Base-by-base conservation (phyloP, 208 protist species). In the Acanthamoeba triangularis region DNA sequence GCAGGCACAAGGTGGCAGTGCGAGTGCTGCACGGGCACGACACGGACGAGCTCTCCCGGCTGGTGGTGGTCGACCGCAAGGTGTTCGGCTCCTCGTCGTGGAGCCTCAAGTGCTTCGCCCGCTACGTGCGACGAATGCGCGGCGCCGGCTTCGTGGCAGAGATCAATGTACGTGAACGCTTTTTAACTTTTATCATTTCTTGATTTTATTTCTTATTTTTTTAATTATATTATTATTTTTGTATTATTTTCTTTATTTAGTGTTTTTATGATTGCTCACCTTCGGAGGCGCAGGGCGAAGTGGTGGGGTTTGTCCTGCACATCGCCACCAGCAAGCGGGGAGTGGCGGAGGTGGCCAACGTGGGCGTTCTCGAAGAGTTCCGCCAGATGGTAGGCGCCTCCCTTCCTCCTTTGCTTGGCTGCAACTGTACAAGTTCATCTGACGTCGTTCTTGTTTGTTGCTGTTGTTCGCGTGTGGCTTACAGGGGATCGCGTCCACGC, bases 301-400 rank as follows among this genome's bases (percentile, higher is more conserved):
- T 82, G 10, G 74, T 52, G 74, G 74, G 74, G 6, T 7, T 82
- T 5, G 74, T 82, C 23, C 74, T 82, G 74, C 30, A 82, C 74
- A 28, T 82, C 7, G 8, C 37, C 0, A 82, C 74, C 4, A 28
- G 56, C 20, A 63, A 63, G 56, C 0, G 14, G 56, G 6, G 56
- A 28, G 20, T 10, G 7, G 74, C 41, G 5, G 74, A 82, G 20
- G 41, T 82, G 6, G 74, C 74, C 37, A 82, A 82, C 30, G 74
- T 82, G 35, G 74, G 13, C 35, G 74, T 82, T 5, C 74, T 82
- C 30, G 74, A 82, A 13, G 74, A 82, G 74, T 82, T 30, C 28
- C 74, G 74, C 23, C 74, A 82, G 30, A 82, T 82, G 74, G 74
- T 82, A n/a, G n/a, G n/a, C n/a, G n/a, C n/a, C n/a, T n/a, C n/a